These are phyloP conservation scores for Olyra latifolia DNA, from an alignment of 176 grass and related monocot genomes.

Conservation along the genomic window DNA sequence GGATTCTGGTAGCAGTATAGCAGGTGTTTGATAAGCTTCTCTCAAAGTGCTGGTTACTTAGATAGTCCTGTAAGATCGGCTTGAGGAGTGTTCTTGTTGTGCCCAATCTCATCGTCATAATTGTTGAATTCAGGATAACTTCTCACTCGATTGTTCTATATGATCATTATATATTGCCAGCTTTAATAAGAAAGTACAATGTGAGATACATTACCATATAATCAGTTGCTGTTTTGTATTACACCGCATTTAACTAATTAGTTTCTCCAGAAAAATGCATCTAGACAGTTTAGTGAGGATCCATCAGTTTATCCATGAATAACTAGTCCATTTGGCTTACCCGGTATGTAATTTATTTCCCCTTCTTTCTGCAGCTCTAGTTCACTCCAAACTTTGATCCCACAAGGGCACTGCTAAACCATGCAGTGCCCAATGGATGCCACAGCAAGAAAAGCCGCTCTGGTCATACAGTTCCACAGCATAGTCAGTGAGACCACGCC, in stretches of 20 bases:
- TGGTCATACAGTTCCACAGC: constrained; percentile 20
- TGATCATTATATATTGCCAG: background rate
- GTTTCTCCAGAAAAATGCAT: background rate
- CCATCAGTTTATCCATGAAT: background rate
- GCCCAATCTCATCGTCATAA: background rate
- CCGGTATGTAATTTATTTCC: background rate
- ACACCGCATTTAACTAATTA: background rate
- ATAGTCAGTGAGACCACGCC: constrained; percentile 27
- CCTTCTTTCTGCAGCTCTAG: background rate
- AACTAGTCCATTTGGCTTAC: background rate
- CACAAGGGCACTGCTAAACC: constrained; percentile 20
- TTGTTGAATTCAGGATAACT: background rate
- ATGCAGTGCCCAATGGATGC: constrained; percentile 43
- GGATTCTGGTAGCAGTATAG: background rate
- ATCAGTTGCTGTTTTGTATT: background rate
- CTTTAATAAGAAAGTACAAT: background rate
- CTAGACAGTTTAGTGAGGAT: background rate
- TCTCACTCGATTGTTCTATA: background rate
- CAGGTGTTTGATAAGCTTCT: background rate
- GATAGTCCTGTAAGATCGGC: background rate
- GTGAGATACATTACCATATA: background rate
- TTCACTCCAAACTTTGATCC: background rate
- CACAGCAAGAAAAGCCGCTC: constrained; percentile 18
- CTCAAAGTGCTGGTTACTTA: background rate
- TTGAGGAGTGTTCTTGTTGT: background rate